Percentiles rank a stretch among this genome's conserved stretches.
These are phyloP conservation scores for Candida dendrica DNA, from an alignment of 805 yeast species.

Conservation along the genomic window DNA sequence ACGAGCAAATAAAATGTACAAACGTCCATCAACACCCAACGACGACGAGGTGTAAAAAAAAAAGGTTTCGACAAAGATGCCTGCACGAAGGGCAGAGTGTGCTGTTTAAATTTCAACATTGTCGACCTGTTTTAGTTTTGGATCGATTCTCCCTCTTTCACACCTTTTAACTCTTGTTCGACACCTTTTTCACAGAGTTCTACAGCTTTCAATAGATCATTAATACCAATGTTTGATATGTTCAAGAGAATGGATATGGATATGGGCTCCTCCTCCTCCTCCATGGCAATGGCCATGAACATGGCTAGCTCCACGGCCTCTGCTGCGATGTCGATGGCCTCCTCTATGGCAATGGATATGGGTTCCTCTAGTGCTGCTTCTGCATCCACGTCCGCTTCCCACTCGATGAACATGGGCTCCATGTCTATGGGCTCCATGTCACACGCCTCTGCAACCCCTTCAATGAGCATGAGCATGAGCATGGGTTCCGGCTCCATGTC, in stretches of 20 bases:
- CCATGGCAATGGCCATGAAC: neutral
- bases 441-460: neutral
- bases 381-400: neutral
- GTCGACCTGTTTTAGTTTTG: no score
- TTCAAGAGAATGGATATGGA: neutral
- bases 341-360: neutral
- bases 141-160: no score
- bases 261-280: neutral
- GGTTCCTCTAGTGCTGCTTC: neutral
- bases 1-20: neutral
- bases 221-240: neutral
- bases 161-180: no score
- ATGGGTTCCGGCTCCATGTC: constrained; percentile 5
- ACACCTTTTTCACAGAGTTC: no score
- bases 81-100: no score
- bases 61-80: no score
- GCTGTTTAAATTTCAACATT: no score
- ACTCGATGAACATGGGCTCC: neutral
- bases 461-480: neutral
- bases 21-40: neutral
- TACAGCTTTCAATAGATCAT: no score
- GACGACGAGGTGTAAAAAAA: neutral
- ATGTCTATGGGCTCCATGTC: neutral
- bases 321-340: neutral
- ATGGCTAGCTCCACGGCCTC: neutral